Base-by-base conservation (phyloP, 805 yeast species). In the Candida qinlingensis region DNA sequence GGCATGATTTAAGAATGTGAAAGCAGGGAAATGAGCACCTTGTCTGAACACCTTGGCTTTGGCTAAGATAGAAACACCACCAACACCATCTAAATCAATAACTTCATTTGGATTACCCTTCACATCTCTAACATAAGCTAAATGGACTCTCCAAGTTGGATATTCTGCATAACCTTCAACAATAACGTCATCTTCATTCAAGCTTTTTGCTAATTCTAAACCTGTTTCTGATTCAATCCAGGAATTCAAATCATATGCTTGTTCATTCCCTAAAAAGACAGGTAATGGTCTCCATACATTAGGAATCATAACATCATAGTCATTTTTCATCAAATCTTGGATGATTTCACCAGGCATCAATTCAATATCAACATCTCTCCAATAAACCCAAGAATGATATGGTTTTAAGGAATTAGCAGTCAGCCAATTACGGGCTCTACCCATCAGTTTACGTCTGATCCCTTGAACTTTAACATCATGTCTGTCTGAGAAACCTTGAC, bases 211-310 rank as follows among this genome's bases (percentile, higher is more conserved):
- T 57, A 86, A 67, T 44, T 80, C 80, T 12, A 84, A 51, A 1
- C 88, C 97, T 8, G 85, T 81, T 6, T 81, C 85, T 4, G 91
- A 81, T 69, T 94, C 99, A 49, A 88, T 79, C 99, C 99, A 94
- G 11, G 97, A 87, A 68, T 94, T 94, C 62, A 94, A 77, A 68
- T 94, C 99, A 65, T 94, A 94, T 1, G 98, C 90, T 67, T 94
- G 99, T 63, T 87, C 95, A 54, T 80, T 79, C 19, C 94, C 95
- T 53, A 94, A 76, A 68, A 91, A 94, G 41, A 83, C 85, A 3
- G 99, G 99, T 52, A 94, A 74, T 2, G 98, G 99, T 58, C 99
- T 77, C 99, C 99, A 94, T 34, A 94, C 97, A 61, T 94, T 89
- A 30, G 89, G 96, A 37, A 85, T 76, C 64, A 87, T 73, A 12